Base-by-base conservation (phyloP, 139 green algal genomes). In the Parachlorella kessleri region DNA sequence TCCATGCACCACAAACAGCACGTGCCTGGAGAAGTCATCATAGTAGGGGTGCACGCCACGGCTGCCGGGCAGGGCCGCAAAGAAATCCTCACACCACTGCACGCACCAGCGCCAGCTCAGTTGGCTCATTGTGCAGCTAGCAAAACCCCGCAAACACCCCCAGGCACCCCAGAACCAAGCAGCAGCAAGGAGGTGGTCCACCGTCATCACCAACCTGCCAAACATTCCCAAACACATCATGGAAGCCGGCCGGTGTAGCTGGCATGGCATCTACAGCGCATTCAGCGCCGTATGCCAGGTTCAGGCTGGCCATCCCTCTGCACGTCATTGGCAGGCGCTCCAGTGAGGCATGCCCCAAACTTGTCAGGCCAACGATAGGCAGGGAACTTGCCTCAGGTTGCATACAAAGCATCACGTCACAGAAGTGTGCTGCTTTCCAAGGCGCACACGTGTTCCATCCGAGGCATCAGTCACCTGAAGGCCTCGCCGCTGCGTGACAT, bases 201-300 rank as follows among this genome's bases (percentile, higher is more conserved):
- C 66, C 18, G 39, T 73, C 39, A 6, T 33, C 8, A n/a, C 81
- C 42, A 33, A 83, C 83, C 72, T 86, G 66, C 83, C 80, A 87
- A 37, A 83, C 72, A 66, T 81, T 88, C 42, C 83, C 80, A 65
- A 81, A 81, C 70, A 84, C 77, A 39, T 88, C 87, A 38, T 85
- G 69, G 73, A 89, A 88, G 70, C 87, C 85, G 23, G 67, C 78
- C 3, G 74, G 14, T 24, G 76, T 88, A 14, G 88, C 63, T 6
- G 83, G 75, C 83, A 93, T 84, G 66, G 85, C 88, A 3, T 86
- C 87, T n/a, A 95, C 91, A 30, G 84, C 87, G 32, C 64, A 86
- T 79, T 93, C 84, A 33, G 83, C 85, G 68, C 90, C 84, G 59
- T 91, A 88, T 3, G 89, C 90, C n/a, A 95, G 85, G 81, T 95